These are phyloP conservation scores for Phytopythium mirpurense DNA, from an alignment of 352 stramenopile species.

Conservation along the genomic window DNA sequence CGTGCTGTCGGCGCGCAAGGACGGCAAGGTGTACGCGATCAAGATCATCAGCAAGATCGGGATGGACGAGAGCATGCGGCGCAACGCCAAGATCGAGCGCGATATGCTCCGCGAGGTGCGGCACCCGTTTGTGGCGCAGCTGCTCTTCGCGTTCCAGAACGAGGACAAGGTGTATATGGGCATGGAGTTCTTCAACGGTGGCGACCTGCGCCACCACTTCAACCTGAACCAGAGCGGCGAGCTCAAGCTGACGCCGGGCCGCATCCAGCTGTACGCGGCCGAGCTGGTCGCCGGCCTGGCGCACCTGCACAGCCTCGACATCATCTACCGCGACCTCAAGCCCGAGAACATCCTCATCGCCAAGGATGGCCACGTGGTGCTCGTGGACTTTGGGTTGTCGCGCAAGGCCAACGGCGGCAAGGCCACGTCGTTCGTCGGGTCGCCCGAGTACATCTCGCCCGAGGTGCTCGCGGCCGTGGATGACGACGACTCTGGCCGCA, in stretches of 20 bases:
- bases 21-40: slow-evolving; percentile 79
- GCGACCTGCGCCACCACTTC: slow-evolving; percentile 89
- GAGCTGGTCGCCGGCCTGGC: slow-evolving; percentile 77
- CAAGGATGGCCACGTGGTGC: slow-evolving; percentile 84
- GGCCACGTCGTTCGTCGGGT: slow-evolving; percentile 70
- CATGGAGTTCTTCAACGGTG: slow-evolving; percentile 98
- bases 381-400: slow-evolving; percentile 90
- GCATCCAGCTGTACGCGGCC: slow-evolving; percentile 84
- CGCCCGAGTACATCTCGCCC: slow-evolving; percentile 90
- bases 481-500: slow-evolving; percentile 20
- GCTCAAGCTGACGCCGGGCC: slow-evolving; percentile 54
- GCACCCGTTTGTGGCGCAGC: slow-evolving; percentile 96
- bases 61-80: slow-evolving; percentile 77
- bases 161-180: slow-evolving; percentile 98
- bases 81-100: slow-evolving; percentile 89
- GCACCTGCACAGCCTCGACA: slow-evolving; percentile 88
- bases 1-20: slow-evolving; percentile 68
- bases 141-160: slow-evolving; percentile 97
- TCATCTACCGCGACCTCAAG: slow-evolving; percentile 89
- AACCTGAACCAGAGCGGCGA: slow-evolving; percentile 64
- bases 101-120: slow-evolving; percentile 93
- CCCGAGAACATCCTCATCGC: slow-evolving; percentile 86
- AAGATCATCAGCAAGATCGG: slow-evolving; percentile 89
- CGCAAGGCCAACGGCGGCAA: slow-evolving; percentile 43
- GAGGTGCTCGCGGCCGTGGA: slow-evolving; percentile 81